A percentile compares a stretch with the other conserved stretches of the same genome.
Evolutionary conservation across 1,284 basidiomycete species (phyloP).

Genomic region (Boletus sp.): DNA sequence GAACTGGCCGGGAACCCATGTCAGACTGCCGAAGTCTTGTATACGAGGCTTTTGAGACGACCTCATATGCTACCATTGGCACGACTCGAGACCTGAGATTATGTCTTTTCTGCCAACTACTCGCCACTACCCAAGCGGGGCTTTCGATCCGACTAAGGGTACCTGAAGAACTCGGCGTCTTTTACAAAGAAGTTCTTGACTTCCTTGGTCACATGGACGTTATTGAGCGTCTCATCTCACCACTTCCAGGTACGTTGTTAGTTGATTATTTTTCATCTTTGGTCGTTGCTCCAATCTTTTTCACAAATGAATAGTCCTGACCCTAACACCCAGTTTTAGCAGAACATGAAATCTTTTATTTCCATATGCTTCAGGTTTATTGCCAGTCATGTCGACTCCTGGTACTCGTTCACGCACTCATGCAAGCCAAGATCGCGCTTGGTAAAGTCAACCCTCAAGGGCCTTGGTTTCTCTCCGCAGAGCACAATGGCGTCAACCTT

Average conservation of each 20-base stretch:
- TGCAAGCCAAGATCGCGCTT: constrained; percentile 40
- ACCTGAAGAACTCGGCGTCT: constrained; percentile 35
- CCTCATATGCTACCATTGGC: constrained; percentile 30
- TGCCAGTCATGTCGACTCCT: constrained; percentile 44
- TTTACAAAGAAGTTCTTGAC: constrained; percentile 41
- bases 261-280: background rate
- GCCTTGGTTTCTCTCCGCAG: constrained; percentile 41
- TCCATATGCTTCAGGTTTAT: constrained; percentile 43
- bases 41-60: constrained; percentile 35
- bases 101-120: constrained; percentile 41
- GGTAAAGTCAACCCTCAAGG: constrained; percentile 24
- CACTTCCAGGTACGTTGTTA: constrained; percentile 43
- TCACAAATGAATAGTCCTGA: constrained; percentile 24
- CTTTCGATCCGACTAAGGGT: constrained; percentile 37
- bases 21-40: constrained; percentile 40
- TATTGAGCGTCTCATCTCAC: constrained; percentile 41
- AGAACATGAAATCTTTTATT: constrained; percentile 46
- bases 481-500: constrained; percentile 41
- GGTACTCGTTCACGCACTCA: constrained; percentile 43
- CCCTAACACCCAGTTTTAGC: constrained; percentile 42
- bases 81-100: constrained; percentile 42
- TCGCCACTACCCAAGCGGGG: constrained; percentile 37
- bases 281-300: constrained; percentile 5
- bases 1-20: constrained; percentile 44
- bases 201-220: constrained; percentile 41